A percentile compares a stretch with the other conserved stretches of the same genome.
Conservation (phyloP, 2,329 filamentous ascomycete genomes). For the Colletotrichum filicis region DNA sequence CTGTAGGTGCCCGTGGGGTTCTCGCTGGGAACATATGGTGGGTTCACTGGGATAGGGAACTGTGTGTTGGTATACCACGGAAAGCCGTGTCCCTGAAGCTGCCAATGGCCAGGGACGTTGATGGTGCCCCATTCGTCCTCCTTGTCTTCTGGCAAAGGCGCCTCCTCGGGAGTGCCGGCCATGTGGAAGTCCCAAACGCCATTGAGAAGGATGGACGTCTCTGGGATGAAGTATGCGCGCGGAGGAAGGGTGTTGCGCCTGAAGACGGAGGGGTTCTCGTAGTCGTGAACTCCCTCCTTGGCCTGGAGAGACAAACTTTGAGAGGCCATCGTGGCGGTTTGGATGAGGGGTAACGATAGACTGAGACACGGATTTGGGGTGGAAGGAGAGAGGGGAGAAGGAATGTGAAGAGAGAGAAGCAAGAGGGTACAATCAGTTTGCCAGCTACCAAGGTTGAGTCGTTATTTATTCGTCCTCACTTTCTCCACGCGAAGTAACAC, state of each 20-base stretch:
- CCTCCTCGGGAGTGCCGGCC: slow-evolving; percentile 55
- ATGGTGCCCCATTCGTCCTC: slow-evolving; percentile 59
- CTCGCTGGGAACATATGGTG: slow-evolving; percentile 69
- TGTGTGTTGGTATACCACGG: slow-evolving; percentile 78
- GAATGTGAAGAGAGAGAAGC: not conserved
- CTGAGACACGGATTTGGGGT: not conserved
- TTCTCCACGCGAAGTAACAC: slow-evolving; percentile 19
- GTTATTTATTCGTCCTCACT: slow-evolving; percentile 30
- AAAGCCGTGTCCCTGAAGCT: slow-evolving; percentile 73
- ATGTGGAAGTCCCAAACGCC: slow-evolving; percentile 68
- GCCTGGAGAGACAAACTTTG: slow-evolving; percentile 47
- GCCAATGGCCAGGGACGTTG: slow-evolving; percentile 75
- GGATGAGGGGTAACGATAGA: not conserved
- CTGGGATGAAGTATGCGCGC: slow-evolving; percentile 63
- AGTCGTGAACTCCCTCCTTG: slow-evolving; percentile 54
- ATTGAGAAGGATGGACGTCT: slow-evolving; percentile 61
- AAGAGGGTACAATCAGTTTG: not conserved
- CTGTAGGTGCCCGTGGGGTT: slow-evolving; percentile 75
- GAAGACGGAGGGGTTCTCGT: slow-evolving; percentile 61
- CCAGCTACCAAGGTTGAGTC: not conserved
- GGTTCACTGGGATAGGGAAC: slow-evolving; percentile 73
- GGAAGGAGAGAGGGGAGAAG: not conserved
- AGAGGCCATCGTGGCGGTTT: slow-evolving; percentile 35
- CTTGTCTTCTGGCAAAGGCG: slow-evolving; percentile 50
- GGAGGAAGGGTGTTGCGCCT: slow-evolving; percentile 63